Conservation (phyloP, 441 rosid genomes). For the Adansonia grandidieri region DNA sequence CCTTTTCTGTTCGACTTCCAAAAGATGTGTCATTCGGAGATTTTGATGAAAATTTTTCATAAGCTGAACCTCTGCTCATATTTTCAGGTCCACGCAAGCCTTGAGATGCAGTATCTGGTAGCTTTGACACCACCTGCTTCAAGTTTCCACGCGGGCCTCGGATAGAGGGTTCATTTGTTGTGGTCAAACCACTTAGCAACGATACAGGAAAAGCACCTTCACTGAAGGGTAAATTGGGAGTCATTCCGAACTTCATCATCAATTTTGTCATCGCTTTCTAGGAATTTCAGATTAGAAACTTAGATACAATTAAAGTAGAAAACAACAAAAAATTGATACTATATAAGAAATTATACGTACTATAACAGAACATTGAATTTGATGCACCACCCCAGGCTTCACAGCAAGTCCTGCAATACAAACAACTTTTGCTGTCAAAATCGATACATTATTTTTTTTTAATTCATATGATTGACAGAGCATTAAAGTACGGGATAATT, state of each 20-base stretch:
- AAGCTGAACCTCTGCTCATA: slow-evolving; percentile 31
- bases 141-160: slow-evolving; percentile 49
- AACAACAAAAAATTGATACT: neutral
- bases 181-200: slow-evolving; percentile 46
- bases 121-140: slow-evolving; percentile 41
- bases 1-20: slow-evolving; percentile 77
- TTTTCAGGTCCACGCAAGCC: slow-evolving; percentile 38
- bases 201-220: slow-evolving; percentile 49
- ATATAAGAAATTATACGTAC: slow-evolving; percentile 43
- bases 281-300: slow-evolving; percentile 34
- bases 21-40: slow-evolving; percentile 43
- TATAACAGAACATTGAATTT: slow-evolving; percentile 56
- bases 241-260: slow-evolving; percentile 65
- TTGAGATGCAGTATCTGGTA: slow-evolving; percentile 42
- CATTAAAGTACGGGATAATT: neutral
- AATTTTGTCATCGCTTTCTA: slow-evolving; percentile 61
- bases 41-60: slow-evolving; percentile 31
- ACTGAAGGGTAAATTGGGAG: slow-evolving; percentile 42
- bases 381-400: slow-evolving; percentile 76
- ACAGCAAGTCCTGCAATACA: slow-evolving; percentile 70
- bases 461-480: slow-evolving; percentile 9
- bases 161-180: slow-evolving; percentile 39
- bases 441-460: neutral
- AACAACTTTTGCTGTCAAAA: slow-evolving; percentile 23
- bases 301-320: slow-evolving; percentile 31